A percentile compares a stretch with the other conserved stretches of the same genome.
These are phyloP conservation scores for Luffa aegyptiaca DNA, from an alignment of 306 rosid genomes.

Conservation along the genomic window DNA sequence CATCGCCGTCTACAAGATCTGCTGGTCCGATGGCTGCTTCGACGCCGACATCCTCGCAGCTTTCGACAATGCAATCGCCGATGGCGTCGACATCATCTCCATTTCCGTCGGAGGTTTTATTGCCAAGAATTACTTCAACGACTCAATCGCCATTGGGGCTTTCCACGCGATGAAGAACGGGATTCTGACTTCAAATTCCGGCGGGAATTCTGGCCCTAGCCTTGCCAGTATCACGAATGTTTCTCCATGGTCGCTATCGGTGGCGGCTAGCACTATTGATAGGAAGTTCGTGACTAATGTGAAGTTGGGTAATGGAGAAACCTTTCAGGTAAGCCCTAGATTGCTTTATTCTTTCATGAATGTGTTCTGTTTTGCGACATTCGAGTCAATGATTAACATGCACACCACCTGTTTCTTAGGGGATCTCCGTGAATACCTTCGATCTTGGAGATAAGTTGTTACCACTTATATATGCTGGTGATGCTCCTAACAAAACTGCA, in stretches of 20 bases:
- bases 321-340: conserved; percentile 20
- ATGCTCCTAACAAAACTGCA: conserved; percentile 11
- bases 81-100: conserved; percentile 43
- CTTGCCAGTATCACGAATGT: conserved; percentile 2
- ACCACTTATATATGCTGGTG: conserved; percentile 13
- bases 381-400: neutral
- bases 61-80: conserved; percentile 47
- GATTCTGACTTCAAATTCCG: conserved; percentile 22
- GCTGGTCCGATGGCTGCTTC: conserved; percentile 25
- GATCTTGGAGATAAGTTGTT: neutral
- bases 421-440: conserved; percentile 14
- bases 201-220: conserved; percentile 24
- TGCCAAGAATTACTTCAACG: conserved; percentile 13
- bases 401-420: conserved; percentile 3
- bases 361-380: neutral
- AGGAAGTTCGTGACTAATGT: conserved; percentile 33
- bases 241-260: conserved; percentile 39
- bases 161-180: conserved; percentile 46
- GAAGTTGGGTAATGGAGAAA: conserved; percentile 21
- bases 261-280: conserved; percentile 35
- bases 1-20: conserved; percentile 41
- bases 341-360: neutral
- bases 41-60: conserved; percentile 36
- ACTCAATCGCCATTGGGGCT: conserved; percentile 24
- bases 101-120: conserved; percentile 15